Evolutionary conservation across 768 basidiomycete genomes (phyloP), one percentile per base, ranked within the genome.

Genomic region (Leucogyrophana mollusca): DNA sequence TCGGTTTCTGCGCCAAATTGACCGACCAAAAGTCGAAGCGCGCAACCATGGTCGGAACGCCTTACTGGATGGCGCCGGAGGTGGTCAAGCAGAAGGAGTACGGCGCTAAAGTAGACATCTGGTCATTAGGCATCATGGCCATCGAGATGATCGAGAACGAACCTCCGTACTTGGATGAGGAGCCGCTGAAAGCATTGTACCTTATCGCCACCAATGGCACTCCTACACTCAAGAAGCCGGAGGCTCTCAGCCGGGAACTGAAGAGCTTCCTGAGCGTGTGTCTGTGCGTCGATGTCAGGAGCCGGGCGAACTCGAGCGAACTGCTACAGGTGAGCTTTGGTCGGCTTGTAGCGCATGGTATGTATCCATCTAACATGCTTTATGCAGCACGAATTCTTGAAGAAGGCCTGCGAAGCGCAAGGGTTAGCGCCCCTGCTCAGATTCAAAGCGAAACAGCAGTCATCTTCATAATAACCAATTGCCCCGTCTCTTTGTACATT

Each of bases 91-190:
- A 94, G 65, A 94, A 95, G 68, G 92, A 94, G 66, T 96, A 96
- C 59, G 93, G 94, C 37, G 90, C 92, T 20, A 95, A 95, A 66
- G 94, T 95, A 17, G 94, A 95, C 57, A 92, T 96, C 41, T 96
- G 94, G 94, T 93, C 90, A 10, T 78, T 96, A 8, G 94, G 94
- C 4, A 96, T 97, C 69, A 94, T 96, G 93, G 93, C 93, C 4
- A 97, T 97, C 50, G 92, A 97, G 76, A 97, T 97, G 94, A 94
- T 97, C 53, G 94, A 97, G 67, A 94, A 92, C 58, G 94, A 96
- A 67, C 94, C 94, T 2, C 94, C 94, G 5, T 95, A 96, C 64
- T 74, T 97, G 33, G 92, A 95, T 54, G 94, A 97, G 62, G 94
- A 97, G 58, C 94, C 94, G 0, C 73, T 95, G 49, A 91, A 94